These are phyloP conservation scores for Leucosporidium creatinivorum DNA, from an alignment of 768 basidiomycete species.

Conservation along the genomic window DNA sequence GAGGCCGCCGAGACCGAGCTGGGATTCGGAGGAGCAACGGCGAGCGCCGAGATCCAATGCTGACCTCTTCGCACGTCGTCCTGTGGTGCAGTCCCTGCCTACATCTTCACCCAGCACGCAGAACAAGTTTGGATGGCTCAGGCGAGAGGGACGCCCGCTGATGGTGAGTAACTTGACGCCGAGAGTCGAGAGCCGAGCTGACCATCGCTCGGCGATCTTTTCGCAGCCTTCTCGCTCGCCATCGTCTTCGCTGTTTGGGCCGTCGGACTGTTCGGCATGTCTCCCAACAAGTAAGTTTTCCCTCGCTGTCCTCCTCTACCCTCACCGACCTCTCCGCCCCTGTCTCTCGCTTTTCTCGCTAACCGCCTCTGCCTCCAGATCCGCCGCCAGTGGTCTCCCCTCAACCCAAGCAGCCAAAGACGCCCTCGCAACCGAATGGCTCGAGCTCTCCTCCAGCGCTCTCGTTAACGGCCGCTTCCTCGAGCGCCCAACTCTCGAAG, in stretches of 20 bases:
- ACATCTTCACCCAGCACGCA: background rate
- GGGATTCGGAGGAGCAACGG: too few species aligned
- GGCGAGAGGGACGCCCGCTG: background rate
- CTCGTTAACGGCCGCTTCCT: slow-evolving; percentile 1
- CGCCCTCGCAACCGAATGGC: background rate
- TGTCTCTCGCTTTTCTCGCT: too few species aligned
- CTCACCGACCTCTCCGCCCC: background rate
- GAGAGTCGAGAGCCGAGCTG: background rate
- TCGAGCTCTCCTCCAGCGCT: slow-evolving; percentile 4
- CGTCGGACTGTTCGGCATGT: background rate
- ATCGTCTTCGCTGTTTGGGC: slow-evolving; percentile 3
- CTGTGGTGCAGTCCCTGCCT: background rate
- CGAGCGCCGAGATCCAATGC: background rate
- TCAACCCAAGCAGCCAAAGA: too few species aligned
- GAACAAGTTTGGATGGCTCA: background rate
- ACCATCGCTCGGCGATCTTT: background rate
- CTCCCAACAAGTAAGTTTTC: background rate
- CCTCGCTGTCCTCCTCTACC: background rate
- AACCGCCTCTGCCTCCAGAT: too few species aligned
- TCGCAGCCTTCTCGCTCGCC: slow-evolving; percentile 9
- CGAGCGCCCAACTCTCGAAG: slow-evolving; percentile 1
- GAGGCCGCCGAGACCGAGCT: too few species aligned
- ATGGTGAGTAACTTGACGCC: background rate
- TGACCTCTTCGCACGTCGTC: background rate
- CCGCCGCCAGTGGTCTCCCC: background rate